Base-by-base conservation (phyloP, 176 grass and related monocot species). In the Aechmea fasciata region DNA sequence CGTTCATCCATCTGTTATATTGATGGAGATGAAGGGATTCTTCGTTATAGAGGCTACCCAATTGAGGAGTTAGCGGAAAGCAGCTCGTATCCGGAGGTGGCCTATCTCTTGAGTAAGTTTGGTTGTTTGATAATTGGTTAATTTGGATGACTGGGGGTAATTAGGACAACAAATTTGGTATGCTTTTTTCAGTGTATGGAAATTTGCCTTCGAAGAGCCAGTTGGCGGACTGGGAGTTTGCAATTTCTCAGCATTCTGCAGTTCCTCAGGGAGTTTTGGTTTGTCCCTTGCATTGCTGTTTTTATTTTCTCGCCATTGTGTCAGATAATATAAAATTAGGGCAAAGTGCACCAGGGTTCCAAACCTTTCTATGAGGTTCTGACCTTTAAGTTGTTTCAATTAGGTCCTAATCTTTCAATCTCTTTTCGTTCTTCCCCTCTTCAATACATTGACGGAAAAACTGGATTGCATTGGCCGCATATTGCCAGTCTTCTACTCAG, bases 31-130 rank as follows among this genome's bases (percentile, higher is more conserved):
- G 89, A 93, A 73, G 94, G 94, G 51, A 99, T 99, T 77, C 89
- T 99, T 90, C 87, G 94, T 18, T 99, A 97, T 57, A 90, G 94
- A 82, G 94, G 94, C 1, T 99, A 99, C 77, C 89, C 89, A 47
- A 99, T 99, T 62, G 94, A 99, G 73, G 94, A 93, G 75, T 66
- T 99, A 47, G 89, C 94, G 79, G 94, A 99, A 65, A 85, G 70
- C 59, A 99, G 94, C 64, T 80, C 94, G 1, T 93, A 90, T 72
- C 70, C 93, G 67, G 94, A 99, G 66, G 89, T 93, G 53, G 86
- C 94, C 2, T 93, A 99, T 82, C 87, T 99, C 54, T 78, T 99
- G 82, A 85, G 94, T 99, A 78, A 93, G 82, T 64, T 18, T 15
- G 75, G 48, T 59, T 48, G 4, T 13, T 50, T 29, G 29, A 69